phyloP scores from a whole-genome alignment of 179 eudicot species.

The Sideroxylon spinosum region DNA sequence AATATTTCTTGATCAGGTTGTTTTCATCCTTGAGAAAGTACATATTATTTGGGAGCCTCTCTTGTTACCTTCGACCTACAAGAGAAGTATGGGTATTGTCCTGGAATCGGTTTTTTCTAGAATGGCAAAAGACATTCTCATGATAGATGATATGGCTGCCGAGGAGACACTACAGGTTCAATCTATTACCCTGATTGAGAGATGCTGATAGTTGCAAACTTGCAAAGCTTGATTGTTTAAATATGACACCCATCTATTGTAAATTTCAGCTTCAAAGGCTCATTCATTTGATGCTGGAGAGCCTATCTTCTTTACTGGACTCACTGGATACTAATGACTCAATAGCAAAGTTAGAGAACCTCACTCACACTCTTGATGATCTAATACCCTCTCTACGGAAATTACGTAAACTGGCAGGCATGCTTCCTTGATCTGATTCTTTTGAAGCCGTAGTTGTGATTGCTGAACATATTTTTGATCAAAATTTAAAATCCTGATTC shows the following conservation, averaged over 20 bases:
- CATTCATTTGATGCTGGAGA: slow-evolving; percentile 69
- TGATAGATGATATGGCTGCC: slow-evolving; percentile 93
- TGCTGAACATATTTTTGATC: neutral
- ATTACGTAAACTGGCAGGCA: slow-evolving; percentile 73
- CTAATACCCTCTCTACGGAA: slow-evolving; percentile 64
- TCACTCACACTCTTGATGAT: slow-evolving; percentile 41
- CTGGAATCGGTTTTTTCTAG: slow-evolving; percentile 69
- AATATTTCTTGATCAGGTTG: slow-evolving; percentile 47
- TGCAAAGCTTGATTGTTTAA: neutral
- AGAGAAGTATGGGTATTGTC: slow-evolving; percentile 68
- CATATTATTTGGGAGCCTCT: slow-evolving; percentile 91
- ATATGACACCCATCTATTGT: slow-evolving; percentile 4
- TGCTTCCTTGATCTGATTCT: slow-evolving; percentile 9
- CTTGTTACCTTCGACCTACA: slow-evolving; percentile 67
- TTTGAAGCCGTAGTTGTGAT: neutral
- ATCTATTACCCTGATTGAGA: neutral
- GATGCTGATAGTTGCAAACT: neutral
- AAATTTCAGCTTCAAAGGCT: slow-evolving; percentile 73
- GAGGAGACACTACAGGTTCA: slow-evolving; percentile 90
- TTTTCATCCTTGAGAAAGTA: slow-evolving; percentile 84
- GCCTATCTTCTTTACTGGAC: slow-evolving; percentile 56
- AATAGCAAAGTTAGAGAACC: slow-evolving; percentile 38
- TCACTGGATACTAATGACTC: slow-evolving; percentile 41
- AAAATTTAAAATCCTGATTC: neutral
- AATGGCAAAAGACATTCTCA: slow-evolving; percentile 75